Evolutionary conservation across 257 asterid species (phyloP), one percentile per base, ranked within the genome.

Genomic region (Capsicum baccatum): DNA sequence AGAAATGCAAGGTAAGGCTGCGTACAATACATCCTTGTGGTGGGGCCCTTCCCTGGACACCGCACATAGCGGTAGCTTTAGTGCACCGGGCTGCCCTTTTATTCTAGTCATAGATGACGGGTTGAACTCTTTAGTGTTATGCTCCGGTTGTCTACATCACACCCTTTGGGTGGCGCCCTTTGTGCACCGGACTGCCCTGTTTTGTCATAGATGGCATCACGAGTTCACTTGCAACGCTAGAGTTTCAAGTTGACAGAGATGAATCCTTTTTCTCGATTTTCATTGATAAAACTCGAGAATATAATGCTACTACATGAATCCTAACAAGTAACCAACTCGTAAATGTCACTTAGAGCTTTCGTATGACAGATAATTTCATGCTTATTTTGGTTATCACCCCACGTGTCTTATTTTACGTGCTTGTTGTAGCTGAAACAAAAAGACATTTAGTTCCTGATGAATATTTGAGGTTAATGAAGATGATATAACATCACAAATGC

Each of bases 391-490:
- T 6, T 62, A 62, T 62, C 21, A 62, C 15, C 35, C 39, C 14
- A 21, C 69, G 9, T 62, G 39, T 62, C 19, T 12, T 55, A 19
- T 62, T 19, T 17, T 6, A 8, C 73, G 11, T 66, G 12, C 47
- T 37, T 15, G 13, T 39, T 47, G 44, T 68, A 1, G 21, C 48
- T 66, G 73, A 68, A 68, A 68, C 26, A 10, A 37, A 2, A 10
- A 44, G 48, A 67, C 50, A 66, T 26, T 64, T 2, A 33, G 39
- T 66, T 33, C 73, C 44, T 66, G 48, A 66, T 66, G 17, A 66
- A 35, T 66, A 66, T 66, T 66, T 66, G 73, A 26, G 73, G 73
- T 66, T 66, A 73, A 21, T 73, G 42, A 50, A 50, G 80, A 74
- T 50, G 80, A 74, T 74, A 12, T 50, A 48, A 48, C 60, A 74